These are phyloP conservation scores for Mucor ambiguus DNA, from an alignment of 371 early-diverging fungal genomes.

Conservation along the genomic window DNA sequence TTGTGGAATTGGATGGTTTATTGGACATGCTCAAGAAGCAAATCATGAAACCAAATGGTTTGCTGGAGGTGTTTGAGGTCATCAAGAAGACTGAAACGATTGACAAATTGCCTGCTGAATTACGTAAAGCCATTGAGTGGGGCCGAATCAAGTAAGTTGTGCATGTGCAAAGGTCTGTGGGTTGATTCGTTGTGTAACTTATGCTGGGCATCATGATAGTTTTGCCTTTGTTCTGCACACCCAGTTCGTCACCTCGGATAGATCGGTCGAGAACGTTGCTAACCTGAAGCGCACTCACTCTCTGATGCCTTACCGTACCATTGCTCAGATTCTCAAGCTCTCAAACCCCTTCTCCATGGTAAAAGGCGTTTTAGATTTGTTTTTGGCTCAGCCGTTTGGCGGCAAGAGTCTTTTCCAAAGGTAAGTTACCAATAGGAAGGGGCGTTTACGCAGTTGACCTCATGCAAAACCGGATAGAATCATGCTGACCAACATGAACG, in stretches of 20 bases:
- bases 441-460: background rate
- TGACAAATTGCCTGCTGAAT: slow-evolving; percentile 49
- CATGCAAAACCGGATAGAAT: slow-evolving; percentile 29
- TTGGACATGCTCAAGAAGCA: slow-evolving; percentile 56
- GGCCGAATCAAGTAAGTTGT: slow-evolving; percentile 55
- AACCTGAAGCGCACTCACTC: slow-evolving; percentile 61
- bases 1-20: slow-evolving; percentile 53
- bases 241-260: slow-evolving; percentile 62
- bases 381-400: slow-evolving; percentile 71
- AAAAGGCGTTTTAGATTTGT: slow-evolving; percentile 64
- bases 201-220: slow-evolving; percentile 20
- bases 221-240: slow-evolving; percentile 68
- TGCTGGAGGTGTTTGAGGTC: slow-evolving; percentile 27
- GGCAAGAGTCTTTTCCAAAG: slow-evolving; percentile 63
- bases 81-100: slow-evolving; percentile 50
- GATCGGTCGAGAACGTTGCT: slow-evolving; percentile 54
- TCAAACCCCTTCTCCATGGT: slow-evolving; percentile 70
- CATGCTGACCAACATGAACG: slow-evolving; percentile 55
- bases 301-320: slow-evolving; percentile 63
- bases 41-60: slow-evolving; percentile 57
- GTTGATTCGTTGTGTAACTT: background rate
- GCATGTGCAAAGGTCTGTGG: background rate
- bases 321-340: slow-evolving; percentile 57
- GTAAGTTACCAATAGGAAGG: slow-evolving; percentile 11
- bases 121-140: slow-evolving; percentile 63